Base-by-base conservation (phyloP, 1,139 yeast genomes). In the Protomyces pachydermus region DNA sequence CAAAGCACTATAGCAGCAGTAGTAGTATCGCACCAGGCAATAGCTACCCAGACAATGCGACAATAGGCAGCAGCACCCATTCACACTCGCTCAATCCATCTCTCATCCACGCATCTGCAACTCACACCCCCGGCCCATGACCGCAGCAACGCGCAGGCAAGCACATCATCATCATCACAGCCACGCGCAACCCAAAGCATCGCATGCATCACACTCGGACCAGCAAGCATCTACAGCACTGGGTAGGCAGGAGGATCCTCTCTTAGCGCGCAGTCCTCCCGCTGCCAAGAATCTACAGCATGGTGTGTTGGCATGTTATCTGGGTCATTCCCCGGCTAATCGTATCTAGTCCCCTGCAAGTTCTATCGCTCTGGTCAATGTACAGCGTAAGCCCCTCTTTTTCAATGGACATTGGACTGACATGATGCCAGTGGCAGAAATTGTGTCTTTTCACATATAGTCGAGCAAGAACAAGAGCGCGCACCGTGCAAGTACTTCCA, bases 391-490 rank as follows among this genome's bases (percentile, higher is more conserved):
- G 56, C 14, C 16, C 1, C 20, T 37, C 23, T n/a, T 10, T 9
- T 16, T 14, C 2, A 14, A 6, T 3, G 9, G 23, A 3, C 16
- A 4, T 34, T 4, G 34, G 1, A 2, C 6, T 35, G 18, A 16
- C 6, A 14, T 5, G 32, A 28, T 28, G 32, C 9, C 23, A 58
- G 62, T 28, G 62, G 62, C 25, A 56, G 62, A 6, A 58, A 58
- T 28, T 58, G 62, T 16, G 62, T 58, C 53, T 93, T 93, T 72
- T 86, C 95, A 53, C 98, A 93, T 74, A 82, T 88, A 55, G 75
- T 84, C 65, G 89, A 86, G 64, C 80, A 84, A 2, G 75, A 82
- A 18, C 77, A 81, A 52, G 91, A 86, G 67, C 83, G 82, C 68
- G 81, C 87, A 23, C 61, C 62, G 1, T 65, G 66, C 61, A 65